Evolutionary conservation across 106 monocot species (phyloP), one percentile per base, ranked within the genome.

Genomic region (Alisma plantagoaquatica): DNA sequence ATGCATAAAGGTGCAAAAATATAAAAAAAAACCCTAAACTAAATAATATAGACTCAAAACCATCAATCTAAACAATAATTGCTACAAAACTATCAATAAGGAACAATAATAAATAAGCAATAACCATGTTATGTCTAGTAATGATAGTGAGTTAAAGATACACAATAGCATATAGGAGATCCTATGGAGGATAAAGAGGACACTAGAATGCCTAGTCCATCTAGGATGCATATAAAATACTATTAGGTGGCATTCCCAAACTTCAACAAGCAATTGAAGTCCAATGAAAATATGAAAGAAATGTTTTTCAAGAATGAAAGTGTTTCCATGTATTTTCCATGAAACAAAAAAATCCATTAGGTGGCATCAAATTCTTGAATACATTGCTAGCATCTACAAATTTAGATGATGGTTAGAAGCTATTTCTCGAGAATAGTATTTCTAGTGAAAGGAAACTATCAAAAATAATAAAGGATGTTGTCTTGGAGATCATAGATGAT

Each of bases 321-420:
- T 87, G 52, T 61, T 94, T 60, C 77, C 93, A 15, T 94, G 87
- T 53, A 71, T 94, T 38, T 80, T 76, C 46, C 83, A 87, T 63
- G 93, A 94, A 62, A 80, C 84, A n/a, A 38, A 94, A 83, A 32
- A 83, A 83, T 44, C 93, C 93, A 1, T 73, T 94, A 0, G 81
- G 73, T 64, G 93, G 93, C 41, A 87, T 94, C 41, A 67, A 26
- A 51, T 94, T 94, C 54, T 80, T 75, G 1, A 94, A 80, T 59
- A 83, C 87, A 12, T 32, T 87, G 23, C 68, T 94, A 75, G 69
- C 75, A 69, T 75, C 64, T 77, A 87, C 87, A 23, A 72, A 83
- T n/a, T 64, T 94, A 60, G 65, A 42, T 57, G 93, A 94, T 64
- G 80, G 87, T 58, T 87, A 94, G 61, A 87, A 80, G 65, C 93